These are phyloP conservation scores for Claviceps digitariae DNA, from an alignment of 2,329 filamentous ascomycete species.

Conservation along the genomic window DNA sequence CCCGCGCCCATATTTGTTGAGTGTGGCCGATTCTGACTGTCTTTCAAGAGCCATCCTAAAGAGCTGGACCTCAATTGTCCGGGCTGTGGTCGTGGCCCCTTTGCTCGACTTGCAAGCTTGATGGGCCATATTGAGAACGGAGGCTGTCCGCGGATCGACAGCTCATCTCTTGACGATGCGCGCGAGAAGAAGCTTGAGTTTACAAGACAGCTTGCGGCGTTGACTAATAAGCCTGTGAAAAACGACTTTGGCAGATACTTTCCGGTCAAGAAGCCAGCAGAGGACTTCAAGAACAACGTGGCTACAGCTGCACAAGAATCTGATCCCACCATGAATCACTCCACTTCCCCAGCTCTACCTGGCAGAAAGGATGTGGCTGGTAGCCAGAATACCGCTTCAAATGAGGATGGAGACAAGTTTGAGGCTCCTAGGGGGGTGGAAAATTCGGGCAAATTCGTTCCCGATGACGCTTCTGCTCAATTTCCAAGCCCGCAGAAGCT, in stretches of 20 bases:
- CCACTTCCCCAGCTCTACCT: background rate
- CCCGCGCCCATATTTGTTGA: too few relatives aligned
- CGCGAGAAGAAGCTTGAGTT: conserved; percentile 26
- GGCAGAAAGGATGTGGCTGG: background rate
- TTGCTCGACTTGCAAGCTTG: conserved; percentile 22
- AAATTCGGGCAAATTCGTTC: background rate
- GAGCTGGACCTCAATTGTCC: conserved; percentile 31
- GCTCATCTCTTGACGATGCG: conserved; percentile 17
- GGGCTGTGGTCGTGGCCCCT: conserved; percentile 27
- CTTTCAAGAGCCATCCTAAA: conserved; percentile 10
- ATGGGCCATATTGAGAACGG: conserved; percentile 32
- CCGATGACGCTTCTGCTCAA: conserved; percentile 9
- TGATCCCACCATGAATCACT: background rate
- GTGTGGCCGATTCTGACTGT: background rate
- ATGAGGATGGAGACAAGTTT: background rate
- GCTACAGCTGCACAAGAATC: background rate
- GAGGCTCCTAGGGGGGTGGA: background rate
- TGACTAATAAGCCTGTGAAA: conserved; percentile 16
- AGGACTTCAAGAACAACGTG: background rate
- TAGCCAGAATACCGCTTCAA: background rate
- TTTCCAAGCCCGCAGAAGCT: conserved; percentile 11
- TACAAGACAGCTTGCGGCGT: conserved; percentile 14
- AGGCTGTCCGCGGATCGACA: conserved; percentile 24
- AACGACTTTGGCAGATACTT: conserved; percentile 16
- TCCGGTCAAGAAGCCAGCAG: background rate